Evolutionary conservation across 495 filamentous ascomycete species (phyloP).

Genomic region (Hyphodiscus hymeniophilus): DNA sequence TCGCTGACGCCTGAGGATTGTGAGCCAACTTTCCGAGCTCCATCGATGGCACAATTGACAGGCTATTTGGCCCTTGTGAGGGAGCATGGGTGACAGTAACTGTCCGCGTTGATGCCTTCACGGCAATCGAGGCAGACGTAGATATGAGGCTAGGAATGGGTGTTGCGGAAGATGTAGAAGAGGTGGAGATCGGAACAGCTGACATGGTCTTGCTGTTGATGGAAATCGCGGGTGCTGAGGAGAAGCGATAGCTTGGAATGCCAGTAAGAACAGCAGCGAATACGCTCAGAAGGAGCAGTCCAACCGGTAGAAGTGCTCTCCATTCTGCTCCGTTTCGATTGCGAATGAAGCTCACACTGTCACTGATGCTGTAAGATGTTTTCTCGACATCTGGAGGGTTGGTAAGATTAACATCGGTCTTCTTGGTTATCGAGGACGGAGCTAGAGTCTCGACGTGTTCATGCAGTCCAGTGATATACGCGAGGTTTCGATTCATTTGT

Average conservation of each 20-base stretch:
- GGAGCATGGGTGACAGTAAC: conserved; percentile 18
- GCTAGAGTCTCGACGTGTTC: conserved; percentile 9
- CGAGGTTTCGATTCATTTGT: conserved; percentile 69
- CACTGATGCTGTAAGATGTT: conserved; percentile 6
- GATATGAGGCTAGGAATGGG: conserved; percentile 4
- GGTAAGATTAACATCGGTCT: neutral
- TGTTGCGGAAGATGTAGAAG: conserved; percentile 10
- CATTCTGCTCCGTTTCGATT: conserved; percentile 7
- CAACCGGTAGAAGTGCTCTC: conserved; percentile 17
- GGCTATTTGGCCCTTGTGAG: conserved; percentile 21
- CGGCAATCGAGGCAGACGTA: conserved; percentile 6
- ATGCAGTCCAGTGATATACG: conserved; percentile 45
- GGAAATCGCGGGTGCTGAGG: conserved; percentile 17
- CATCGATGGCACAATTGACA: conserved; percentile 25
- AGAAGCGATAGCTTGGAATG: conserved; percentile 8
- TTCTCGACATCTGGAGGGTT: conserved; percentile 12
- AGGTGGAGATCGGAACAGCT: conserved; percentile 11
- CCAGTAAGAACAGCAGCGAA: conserved; percentile 12
- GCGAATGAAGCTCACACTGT: conserved; percentile 13
- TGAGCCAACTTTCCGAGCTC: conserved; percentile 23
- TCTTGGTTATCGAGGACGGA: neutral
- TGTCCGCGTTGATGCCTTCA: conserved; percentile 18
- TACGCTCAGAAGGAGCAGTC: conserved; percentile 17
- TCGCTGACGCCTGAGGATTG: conserved; percentile 32
- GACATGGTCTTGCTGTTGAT: conserved; percentile 23